These are phyloP conservation scores for Dactylellina haptotyla DNA, from an alignment of 2,329 filamentous ascomycete genomes.

Conservation along the genomic window DNA sequence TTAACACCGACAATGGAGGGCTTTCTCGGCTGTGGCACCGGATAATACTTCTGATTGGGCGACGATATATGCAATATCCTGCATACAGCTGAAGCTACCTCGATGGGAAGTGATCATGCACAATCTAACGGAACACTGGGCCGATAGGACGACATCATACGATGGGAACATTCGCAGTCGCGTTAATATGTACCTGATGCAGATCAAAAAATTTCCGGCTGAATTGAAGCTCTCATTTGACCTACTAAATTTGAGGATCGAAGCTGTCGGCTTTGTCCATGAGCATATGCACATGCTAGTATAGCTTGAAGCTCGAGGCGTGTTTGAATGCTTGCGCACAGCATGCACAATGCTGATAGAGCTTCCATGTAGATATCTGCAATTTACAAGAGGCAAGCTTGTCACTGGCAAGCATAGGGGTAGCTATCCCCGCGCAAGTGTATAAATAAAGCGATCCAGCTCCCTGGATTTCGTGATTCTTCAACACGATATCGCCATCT, in stretches of 20 bases:
- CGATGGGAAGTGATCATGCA: neutral
- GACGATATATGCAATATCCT: too few species aligned
- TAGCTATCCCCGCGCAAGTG: constrained; percentile 3
- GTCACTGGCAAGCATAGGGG: too few species aligned
- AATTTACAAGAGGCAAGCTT: too few species aligned
- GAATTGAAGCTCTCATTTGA: constrained; percentile 16
- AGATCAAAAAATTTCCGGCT: constrained; percentile 23
- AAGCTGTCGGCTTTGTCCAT: neutral
- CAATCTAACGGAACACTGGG: constrained; percentile 25
- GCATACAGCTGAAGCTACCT: neutral
- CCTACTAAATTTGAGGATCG: constrained; percentile 2
- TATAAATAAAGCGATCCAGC: constrained; percentile 40
- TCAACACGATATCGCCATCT: constrained; percentile 34
- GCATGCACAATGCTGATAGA: neutral
- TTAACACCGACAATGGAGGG: too few species aligned
- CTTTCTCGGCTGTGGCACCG: constrained; percentile 18
- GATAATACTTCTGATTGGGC: constrained; percentile 29
- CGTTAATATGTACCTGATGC: constrained; percentile 2
- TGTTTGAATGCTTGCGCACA: neutral
- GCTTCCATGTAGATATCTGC: neutral
- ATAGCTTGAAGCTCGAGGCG: neutral
- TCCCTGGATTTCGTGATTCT: constrained; percentile 33
- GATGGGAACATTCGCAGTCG: neutral
- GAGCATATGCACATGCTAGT: too few species aligned
- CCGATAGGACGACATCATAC: constrained; percentile 31